A percentile compares a stretch with the other conserved stretches of the same genome.
Conservation (phyloP, 2,329 filamentous ascomycete genomes). For the Keithomyces neogunnii region DNA sequence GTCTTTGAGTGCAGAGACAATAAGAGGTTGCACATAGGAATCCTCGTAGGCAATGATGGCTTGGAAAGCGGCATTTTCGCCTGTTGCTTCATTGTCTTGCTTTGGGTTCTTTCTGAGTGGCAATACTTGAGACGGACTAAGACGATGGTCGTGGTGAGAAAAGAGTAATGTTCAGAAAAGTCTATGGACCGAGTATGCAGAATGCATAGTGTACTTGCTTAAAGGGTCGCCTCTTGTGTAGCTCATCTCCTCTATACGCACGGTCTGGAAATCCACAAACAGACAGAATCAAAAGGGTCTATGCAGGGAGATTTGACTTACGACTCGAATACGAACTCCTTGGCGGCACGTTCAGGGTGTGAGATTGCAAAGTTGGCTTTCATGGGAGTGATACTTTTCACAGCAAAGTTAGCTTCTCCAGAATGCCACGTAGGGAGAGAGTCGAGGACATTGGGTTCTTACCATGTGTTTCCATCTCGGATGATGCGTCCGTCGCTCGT, state of each 20-base stretch:
- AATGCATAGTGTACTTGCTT: conserved; percentile 20
- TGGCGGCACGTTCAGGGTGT: conserved; percentile 33
- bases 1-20: conserved; percentile 61
- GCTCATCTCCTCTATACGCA: conserved; percentile 9
- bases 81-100: not conserved
- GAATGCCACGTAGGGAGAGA: not conserved
- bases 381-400: conserved; percentile 70
- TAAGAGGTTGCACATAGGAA: conserved; percentile 78
- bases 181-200: conserved; percentile 18
- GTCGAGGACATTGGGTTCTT: conserved; percentile 18
- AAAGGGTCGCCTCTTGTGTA: not conserved
- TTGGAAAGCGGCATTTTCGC: conserved; percentile 28
- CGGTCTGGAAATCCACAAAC: conserved; percentile 4
- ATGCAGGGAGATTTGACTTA: conserved; percentile 4
- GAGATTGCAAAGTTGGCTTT: conserved; percentile 85
- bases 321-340: conserved; percentile 72
- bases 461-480: conserved; percentile 80
- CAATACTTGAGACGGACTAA: conserved; percentile 16
- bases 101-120: conserved; percentile 12
- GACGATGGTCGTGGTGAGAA: conserved; percentile 24
- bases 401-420: not conserved
- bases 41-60: conserved; percentile 81
- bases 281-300: conserved; percentile 4
- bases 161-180: conserved; percentile 19
- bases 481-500: conserved; percentile 94